Conservation (phyloP, 228 moss, liverwort and hornwort species). For the Sphagnum fallax region DNA sequence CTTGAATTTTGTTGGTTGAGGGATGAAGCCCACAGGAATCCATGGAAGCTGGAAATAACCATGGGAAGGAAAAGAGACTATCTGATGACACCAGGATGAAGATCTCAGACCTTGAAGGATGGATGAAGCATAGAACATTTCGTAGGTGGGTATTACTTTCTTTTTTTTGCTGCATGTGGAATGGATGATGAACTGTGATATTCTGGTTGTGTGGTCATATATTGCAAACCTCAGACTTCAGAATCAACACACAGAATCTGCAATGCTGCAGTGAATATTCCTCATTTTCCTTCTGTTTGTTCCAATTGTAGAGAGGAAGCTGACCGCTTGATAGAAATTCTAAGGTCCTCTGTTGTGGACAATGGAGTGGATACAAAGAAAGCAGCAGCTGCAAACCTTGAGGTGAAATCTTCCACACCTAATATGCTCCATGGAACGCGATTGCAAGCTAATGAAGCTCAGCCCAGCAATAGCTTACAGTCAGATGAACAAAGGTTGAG, state of each 20-base stretch:
- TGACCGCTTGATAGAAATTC: conserved; percentile 55
- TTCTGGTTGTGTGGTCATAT: too few species aligned
- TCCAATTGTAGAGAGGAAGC: conserved; percentile 62
- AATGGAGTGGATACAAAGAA: conserved; percentile 45
- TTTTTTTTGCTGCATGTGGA: too few species aligned
- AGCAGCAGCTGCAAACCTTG: conserved; percentile 20
- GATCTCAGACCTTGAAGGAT: conserved; percentile 29
- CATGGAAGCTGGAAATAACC: conserved; percentile 49
- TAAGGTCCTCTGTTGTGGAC: conserved; percentile 62
- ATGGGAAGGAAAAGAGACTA: conserved; percentile 37
- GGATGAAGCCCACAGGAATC: conserved; percentile 26
- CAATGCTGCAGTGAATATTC: too few species aligned
- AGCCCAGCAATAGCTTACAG: conserved; percentile 41
- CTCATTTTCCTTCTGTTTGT: too few species aligned
- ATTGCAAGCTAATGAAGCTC: conserved; percentile 14
- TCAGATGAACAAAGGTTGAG: conserved; percentile 66
- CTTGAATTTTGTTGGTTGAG: too few species aligned
- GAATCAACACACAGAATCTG: too few species aligned
- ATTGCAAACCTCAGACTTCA: too few species aligned
- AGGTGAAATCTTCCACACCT: conserved; percentile 18
- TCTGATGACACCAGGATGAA: not conserved
- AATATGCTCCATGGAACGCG: conserved; percentile 6
- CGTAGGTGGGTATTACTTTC: conserved; percentile 19
- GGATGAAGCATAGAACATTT: conserved; percentile 50
- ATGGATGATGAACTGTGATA: too few species aligned